These are phyloP conservation scores for Penicillium brevicompactum DNA, from an alignment of 2,329 filamentous ascomycete species.

Conservation along the genomic window DNA sequence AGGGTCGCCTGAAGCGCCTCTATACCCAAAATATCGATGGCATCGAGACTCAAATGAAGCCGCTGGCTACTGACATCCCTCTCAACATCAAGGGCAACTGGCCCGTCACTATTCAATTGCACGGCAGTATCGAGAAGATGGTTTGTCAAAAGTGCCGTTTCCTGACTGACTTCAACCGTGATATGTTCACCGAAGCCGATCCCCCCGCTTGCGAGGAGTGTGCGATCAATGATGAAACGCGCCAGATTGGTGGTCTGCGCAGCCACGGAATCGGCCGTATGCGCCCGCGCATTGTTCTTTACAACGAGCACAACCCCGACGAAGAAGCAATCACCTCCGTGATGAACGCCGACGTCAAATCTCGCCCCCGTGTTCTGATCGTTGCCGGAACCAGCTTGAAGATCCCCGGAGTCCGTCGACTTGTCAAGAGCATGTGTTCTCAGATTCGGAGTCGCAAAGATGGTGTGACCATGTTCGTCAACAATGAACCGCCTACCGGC, in stretches of 20 bases:
- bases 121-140: slow-evolving; percentile 94
- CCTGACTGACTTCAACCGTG: slow-evolving; percentile 73
- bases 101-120: slow-evolving; percentile 90
- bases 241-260: slow-evolving; percentile 78
- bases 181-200: slow-evolving; percentile 80
- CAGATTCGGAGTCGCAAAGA: slow-evolving; percentile 76
- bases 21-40: slow-evolving; percentile 98
- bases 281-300: slow-evolving; percentile 90
- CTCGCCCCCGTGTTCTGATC: slow-evolving; percentile 85
- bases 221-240: slow-evolving; percentile 71
- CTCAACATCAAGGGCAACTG: slow-evolving; percentile 83
- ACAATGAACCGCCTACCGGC: slow-evolving; percentile 79
- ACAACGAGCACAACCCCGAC: slow-evolving; percentile 96
- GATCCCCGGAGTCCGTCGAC: slow-evolving; percentile 85
- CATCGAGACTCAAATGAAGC: slow-evolving; percentile 81
- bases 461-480: slow-evolving; percentile 92
- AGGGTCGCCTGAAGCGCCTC: slow-evolving; percentile 82
- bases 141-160: slow-evolving; percentile 90
- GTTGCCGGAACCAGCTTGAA: slow-evolving; percentile 96
- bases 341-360: slow-evolving; percentile 79
- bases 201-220: slow-evolving; percentile 80
- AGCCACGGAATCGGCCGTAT: slow-evolving; percentile 91
- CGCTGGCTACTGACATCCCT: slow-evolving; percentile 78
- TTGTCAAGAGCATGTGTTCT: slow-evolving; percentile 88
- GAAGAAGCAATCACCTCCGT: slow-evolving; percentile 94